Percentiles rank a stretch among this genome's conserved stretches.
These are phyloP conservation scores for Hura crepitans DNA, from an alignment of 441 rosid species.

Conservation along the genomic window DNA sequence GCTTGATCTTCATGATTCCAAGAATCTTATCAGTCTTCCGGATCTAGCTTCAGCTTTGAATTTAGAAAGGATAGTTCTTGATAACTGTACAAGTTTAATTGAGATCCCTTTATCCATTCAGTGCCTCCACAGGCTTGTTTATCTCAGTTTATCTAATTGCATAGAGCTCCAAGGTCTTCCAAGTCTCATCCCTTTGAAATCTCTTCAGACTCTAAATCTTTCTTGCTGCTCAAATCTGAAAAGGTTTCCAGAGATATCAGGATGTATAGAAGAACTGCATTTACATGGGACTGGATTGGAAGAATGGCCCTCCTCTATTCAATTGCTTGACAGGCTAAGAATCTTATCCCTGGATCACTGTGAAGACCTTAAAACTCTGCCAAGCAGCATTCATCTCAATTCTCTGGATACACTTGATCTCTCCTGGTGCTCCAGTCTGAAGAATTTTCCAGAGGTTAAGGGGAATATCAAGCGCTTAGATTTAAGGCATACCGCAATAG, in stretches of 20 bases:
- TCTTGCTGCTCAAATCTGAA: slow-evolving; percentile 17
- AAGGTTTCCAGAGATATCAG: slow-evolving; percentile 22
- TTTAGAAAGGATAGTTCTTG: slow-evolving; percentile 21
- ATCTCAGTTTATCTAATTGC: slow-evolving; percentile 19
- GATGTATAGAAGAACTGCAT: slow-evolving; percentile 14
- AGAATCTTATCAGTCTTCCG: slow-evolving; percentile 3
- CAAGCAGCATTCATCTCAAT: slow-evolving; percentile 13
- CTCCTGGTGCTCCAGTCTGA: slow-evolving; percentile 19
- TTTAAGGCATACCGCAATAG: slow-evolving; percentile 14
- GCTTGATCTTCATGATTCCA: slow-evolving; percentile 20
- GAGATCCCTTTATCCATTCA: slow-evolving; percentile 20
- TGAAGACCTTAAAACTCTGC: slow-evolving; percentile 18
- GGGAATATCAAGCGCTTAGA: slow-evolving; percentile 16
- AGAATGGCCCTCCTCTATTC: slow-evolving; percentile 23
- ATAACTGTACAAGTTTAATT: slow-evolving; percentile 26
- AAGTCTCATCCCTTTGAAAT: slow-evolving; percentile 8
- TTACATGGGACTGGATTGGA: slow-evolving; percentile 18
- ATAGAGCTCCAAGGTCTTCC: slow-evolving; percentile 20
- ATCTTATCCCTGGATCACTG: slow-evolving; percentile 19
- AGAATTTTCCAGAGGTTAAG: slow-evolving; percentile 18
- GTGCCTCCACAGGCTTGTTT: slow-evolving; percentile 14
- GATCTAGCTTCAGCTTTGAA: slow-evolving; percentile 16
- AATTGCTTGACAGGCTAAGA: slow-evolving; percentile 12
- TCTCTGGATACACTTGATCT: slow-evolving; percentile 22
- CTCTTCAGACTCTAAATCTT: slow-evolving; percentile 21